Evolutionary conservation across 306 rosid species (phyloP), one percentile per base, ranked within the genome.

Genomic region (Prosopis cineraria): DNA sequence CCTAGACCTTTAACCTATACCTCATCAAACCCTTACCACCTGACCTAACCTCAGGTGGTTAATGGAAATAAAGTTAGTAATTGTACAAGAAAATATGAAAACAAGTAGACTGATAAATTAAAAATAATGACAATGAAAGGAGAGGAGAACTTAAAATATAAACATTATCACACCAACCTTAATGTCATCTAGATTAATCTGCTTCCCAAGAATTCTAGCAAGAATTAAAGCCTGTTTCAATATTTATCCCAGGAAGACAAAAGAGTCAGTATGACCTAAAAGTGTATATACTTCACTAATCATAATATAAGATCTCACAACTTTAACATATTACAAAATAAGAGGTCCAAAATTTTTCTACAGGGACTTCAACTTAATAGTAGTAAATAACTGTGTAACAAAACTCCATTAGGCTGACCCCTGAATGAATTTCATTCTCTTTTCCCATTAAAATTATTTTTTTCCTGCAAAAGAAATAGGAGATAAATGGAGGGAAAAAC

Each of bases 221-320:
- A 94, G 97, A 78, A 94, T 94, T 85, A 94, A 87, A 77, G 91
- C 97, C 98, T 94, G 93, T 75, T 59, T 73, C 47, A 16, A 69
- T 65, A 80, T 76, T 39, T 67, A 9, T 27, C 70, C 34, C 53
- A 77, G 34, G 78, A 68, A 52, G 8, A 58, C 62, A 83, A 31
- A 79, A 78, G 68, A 58, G 29, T 58, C 13, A 58, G 65, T 14
- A 58, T 27, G 31, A 53, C 16, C 22, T 47, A 16, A 47, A 27
- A 27, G 36, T 29, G 36, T 58, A 5, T 11, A 29, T 16, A 12
- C 10, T 58, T 27, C 65, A 70, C 29, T 22, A 74, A 27, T 59
- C 52, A 39, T 68, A 75, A n/a, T 37, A 33, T 14, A 58, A 72
- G 55, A 77, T 55, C 33, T 65, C 45, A 67, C 24, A 68, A 53